Conservation (phyloP, 1,284 basidiomycete genomes). For the Cryptococcus sp. region DNA sequence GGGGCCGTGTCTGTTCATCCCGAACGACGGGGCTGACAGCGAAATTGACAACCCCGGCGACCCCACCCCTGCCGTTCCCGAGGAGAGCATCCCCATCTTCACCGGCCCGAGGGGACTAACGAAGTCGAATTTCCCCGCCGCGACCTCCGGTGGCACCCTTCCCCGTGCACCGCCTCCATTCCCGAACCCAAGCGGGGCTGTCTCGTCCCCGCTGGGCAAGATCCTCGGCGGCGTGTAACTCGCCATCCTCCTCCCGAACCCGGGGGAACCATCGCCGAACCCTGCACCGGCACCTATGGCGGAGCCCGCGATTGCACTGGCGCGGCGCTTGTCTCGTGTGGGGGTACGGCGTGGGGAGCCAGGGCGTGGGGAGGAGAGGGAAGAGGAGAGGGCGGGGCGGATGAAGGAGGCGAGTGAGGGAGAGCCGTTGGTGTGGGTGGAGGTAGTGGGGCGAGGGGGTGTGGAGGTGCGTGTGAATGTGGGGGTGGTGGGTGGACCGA, state of each 20-base stretch:
- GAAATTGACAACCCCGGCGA: too few relatives aligned
- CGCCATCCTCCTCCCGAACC: conserved; percentile 13
- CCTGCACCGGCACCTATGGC: too few relatives aligned
- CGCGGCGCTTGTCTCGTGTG: conserved; percentile 24
- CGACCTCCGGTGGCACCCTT: conserved; percentile 20
- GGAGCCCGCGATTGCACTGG: conserved; percentile 19
- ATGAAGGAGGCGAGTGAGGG: conserved; percentile 28
- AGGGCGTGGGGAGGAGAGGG: conserved; percentile 28
- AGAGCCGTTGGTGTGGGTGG: not conserved
- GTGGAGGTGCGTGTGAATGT: not conserved
- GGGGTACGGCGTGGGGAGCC: conserved; percentile 34
- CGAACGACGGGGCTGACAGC: too few relatives aligned
- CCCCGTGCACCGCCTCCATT: too few relatives aligned
- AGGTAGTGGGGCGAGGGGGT: conserved; percentile 8
- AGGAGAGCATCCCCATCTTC: conserved; percentile 16
- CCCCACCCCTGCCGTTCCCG: too few relatives aligned
- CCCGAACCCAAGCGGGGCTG: conserved; percentile 20
- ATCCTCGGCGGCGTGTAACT: conserved; percentile 43
- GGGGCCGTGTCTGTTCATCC: too few relatives aligned
- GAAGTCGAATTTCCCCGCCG: conserved; percentile 40
- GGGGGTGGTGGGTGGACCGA: conserved; percentile 8
- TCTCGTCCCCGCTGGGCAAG: conserved; percentile 43
- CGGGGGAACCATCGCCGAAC: too few relatives aligned
- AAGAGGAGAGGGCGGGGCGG: conserved; percentile 34
- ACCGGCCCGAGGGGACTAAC: conserved; percentile 40